These are phyloP conservation scores for Cyberlindnera japonica DNA, from an alignment of 805 yeast genomes.

Conservation along the genomic window DNA sequence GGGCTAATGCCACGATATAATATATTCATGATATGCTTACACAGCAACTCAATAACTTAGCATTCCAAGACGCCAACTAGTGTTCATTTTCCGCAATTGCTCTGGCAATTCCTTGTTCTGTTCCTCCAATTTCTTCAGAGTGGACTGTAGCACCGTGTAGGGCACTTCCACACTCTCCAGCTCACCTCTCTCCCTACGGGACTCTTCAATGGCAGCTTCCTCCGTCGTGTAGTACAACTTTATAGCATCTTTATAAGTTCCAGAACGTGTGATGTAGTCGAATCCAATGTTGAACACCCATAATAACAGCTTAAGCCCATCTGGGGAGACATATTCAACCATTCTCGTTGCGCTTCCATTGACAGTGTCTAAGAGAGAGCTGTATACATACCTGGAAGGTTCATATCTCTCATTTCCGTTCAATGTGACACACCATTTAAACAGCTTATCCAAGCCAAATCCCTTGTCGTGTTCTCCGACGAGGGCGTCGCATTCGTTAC, in stretches of 20 bases:
- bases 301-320: conserved; percentile 24
- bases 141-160: conserved; percentile 27
- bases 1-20: too few relatives aligned
- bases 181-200: conserved; percentile 34
- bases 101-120: conserved; percentile 27
- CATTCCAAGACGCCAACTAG: conserved; percentile 1
- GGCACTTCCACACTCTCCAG: conserved; percentile 39
- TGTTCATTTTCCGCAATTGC: not conserved
- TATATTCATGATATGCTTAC: too few relatives aligned
- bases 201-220: conserved; percentile 24
- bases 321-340: conserved; percentile 27
- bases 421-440: conserved; percentile 55
- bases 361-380: conserved; percentile 39
- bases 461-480: conserved; percentile 40
- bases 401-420: conserved; percentile 31
- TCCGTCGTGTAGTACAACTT: conserved; percentile 44
- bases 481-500: conserved; percentile 34
- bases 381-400: conserved; percentile 36
- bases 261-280: conserved; percentile 16
- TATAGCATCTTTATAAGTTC: conserved; percentile 29
- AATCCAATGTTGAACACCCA: conserved; percentile 53
- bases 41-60: not conserved
- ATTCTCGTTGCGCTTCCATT: conserved; percentile 40
- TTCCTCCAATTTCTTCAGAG: conserved; percentile 27
- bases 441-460: conserved; percentile 35